Evolutionary conservation across 164 flowering plant species (phyloP).

Genomic region (Nymphaea colorata): DNA sequence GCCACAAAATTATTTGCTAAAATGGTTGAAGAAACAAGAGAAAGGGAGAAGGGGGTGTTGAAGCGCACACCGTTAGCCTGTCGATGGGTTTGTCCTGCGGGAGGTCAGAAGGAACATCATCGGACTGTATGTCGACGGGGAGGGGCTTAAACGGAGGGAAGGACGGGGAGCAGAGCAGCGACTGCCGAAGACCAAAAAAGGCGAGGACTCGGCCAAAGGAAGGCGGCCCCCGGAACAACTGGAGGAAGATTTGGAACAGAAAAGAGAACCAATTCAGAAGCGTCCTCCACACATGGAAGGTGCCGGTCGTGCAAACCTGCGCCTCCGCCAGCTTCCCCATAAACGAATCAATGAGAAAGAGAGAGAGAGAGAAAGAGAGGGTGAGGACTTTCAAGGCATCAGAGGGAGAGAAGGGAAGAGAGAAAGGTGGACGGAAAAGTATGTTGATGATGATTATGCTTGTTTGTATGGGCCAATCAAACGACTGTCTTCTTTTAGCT

Average conservation of each 20-base stretch:
- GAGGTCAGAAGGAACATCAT: constrained; percentile 4
- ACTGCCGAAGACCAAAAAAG: constrained; percentile 23
- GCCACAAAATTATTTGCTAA: background rate
- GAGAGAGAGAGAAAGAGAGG: background rate
- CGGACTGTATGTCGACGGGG: constrained; percentile 33
- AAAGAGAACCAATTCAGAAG: constrained; percentile 60
- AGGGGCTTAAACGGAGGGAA: constrained; percentile 41
- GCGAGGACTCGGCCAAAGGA: constrained; percentile 25
- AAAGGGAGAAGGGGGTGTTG: background rate
- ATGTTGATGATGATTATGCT: too few relatives aligned
- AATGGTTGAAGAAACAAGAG: background rate
- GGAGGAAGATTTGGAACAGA: constrained; percentile 63
- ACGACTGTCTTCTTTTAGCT: too few relatives aligned
- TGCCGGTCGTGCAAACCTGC: background rate
- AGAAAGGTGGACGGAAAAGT: too few relatives aligned
- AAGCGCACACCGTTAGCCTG: constrained; percentile 33
- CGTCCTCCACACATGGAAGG: constrained; percentile 41
- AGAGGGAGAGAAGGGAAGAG: background rate
- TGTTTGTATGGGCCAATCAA: too few relatives aligned
- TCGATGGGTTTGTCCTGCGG: constrained; percentile 5
- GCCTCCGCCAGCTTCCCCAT: background rate
- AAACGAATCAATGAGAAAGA: background rate
- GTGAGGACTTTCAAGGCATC: background rate
- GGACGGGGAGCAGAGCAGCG: constrained; percentile 14
- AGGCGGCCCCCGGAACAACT: constrained; percentile 32